Evolutionary conservation across 1,284 basidiomycete species (phyloP).

Genomic region (Tremellales sp.): DNA sequence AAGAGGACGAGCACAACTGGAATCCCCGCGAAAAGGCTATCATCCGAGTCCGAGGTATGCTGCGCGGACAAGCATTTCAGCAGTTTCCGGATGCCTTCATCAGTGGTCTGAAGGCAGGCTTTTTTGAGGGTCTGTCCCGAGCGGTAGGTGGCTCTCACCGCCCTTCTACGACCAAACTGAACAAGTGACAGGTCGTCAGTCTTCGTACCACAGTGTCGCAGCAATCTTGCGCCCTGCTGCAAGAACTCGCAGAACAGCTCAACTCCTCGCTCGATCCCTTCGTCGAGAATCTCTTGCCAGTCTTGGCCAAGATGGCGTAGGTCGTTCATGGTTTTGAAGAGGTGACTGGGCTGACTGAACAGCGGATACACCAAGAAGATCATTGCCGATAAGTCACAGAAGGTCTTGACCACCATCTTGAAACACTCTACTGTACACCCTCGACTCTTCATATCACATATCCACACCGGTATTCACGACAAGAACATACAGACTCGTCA

Average conservation of each 20-base stretch:
- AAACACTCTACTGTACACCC: conserved; percentile 66
- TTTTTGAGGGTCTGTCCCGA: conserved; percentile 79
- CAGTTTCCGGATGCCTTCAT: conserved; percentile 73
- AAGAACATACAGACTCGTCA: conserved; percentile 78
- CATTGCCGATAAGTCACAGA: conserved; percentile 79
- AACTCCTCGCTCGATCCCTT: conserved; percentile 70
- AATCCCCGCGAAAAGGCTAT: conserved; percentile 73
- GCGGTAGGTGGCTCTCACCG: conserved; percentile 57
- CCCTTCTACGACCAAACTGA: background rate
- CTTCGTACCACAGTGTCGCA: conserved; percentile 86
- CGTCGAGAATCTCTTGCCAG: conserved; percentile 68
- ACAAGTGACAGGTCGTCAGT: conserved; percentile 64
- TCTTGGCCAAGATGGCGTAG: conserved; percentile 72
- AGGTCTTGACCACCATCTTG: conserved; percentile 65
- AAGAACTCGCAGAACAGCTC: conserved; percentile 68
- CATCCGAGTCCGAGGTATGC: conserved; percentile 80
- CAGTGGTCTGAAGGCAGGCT: conserved; percentile 65
- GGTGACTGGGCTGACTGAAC: background rate
- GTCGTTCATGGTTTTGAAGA: conserved; percentile 9
- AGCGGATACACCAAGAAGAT: conserved; percentile 92
- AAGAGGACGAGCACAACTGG: conserved; percentile 98
- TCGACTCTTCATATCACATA: conserved; percentile 64
- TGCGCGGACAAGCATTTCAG: conserved; percentile 73
- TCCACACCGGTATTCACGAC: conserved; percentile 73
- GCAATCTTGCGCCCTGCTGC: conserved; percentile 73